phyloP scores from a whole-genome alignment of 2,329 filamentous ascomycete genomes.

The Sporothrix euskadiensis region DNA sequence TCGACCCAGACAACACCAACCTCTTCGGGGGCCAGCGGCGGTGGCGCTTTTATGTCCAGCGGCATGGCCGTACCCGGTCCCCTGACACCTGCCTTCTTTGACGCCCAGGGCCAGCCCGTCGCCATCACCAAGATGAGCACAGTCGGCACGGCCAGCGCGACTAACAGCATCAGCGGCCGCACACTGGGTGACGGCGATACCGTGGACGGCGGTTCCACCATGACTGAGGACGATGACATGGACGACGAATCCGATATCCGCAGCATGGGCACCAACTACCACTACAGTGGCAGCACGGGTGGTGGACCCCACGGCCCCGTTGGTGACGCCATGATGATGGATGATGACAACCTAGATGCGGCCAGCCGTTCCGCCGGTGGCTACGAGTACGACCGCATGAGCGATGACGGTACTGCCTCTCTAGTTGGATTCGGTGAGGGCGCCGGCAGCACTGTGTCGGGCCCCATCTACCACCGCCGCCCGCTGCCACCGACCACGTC shows the following conservation, averaged over 20 bases:
- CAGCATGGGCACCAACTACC: conserved; percentile 65
- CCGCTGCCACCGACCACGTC: conserved; percentile 40
- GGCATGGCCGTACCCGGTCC: conserved; percentile 36
- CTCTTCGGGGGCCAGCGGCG: conserved; percentile 42
- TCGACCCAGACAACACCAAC: conserved; percentile 51
- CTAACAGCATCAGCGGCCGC: conserved; percentile 56
- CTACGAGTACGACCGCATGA: conserved; percentile 70
- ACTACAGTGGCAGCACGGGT: conserved; percentile 46
- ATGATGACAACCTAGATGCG: conserved; percentile 56
- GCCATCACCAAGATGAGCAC: conserved; percentile 79
- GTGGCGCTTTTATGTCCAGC: conserved; percentile 32
- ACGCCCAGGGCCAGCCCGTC: conserved; percentile 68
- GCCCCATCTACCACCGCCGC: conserved; percentile 66
- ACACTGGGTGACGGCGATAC: conserved; percentile 49
- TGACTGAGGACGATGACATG: conserved; percentile 43
- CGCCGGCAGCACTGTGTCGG: conserved; percentile 79
- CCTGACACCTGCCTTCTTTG: conserved; percentile 73
- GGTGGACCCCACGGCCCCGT: conserved; percentile 27
- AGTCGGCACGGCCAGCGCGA: conserved; percentile 86
- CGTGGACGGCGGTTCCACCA: conserved; percentile 50
- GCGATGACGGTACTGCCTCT: conserved; percentile 78
- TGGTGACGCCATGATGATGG: conserved; percentile 44
- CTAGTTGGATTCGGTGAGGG: conserved; percentile 93
- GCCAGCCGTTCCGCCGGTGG: conserved; percentile 51
- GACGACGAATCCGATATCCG: conserved; percentile 64